Evolutionary conservation across 2,329 filamentous ascomycete species (phyloP), one percentile per base, ranked within the genome.

Genomic region (Trichoderma simmonsii): DNA sequence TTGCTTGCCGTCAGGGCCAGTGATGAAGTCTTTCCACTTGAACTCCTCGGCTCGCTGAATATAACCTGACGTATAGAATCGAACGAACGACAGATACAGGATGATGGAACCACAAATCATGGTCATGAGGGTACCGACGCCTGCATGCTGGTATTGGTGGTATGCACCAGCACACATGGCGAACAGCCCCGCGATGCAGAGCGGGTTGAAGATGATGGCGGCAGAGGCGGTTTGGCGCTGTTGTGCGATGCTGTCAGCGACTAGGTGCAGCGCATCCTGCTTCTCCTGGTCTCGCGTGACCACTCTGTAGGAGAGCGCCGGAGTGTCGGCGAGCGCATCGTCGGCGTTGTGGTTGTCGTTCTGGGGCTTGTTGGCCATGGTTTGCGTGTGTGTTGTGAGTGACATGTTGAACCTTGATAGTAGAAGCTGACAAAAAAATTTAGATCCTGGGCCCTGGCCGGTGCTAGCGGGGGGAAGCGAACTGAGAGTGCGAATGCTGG

Each of bases 221-320:
- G 84, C 83, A 15, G 90, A 88, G 8, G 92, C 90, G 5, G 87
- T 81, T 79, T 94, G 91, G 68, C 92, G 90, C 82, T 96, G 93
- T 79, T 97, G 92, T 30, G 93, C 92, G 71, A 97, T 89, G 75
- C 91, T 93, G 82, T 96, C 93, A 68, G 93, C 90, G 61, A 97
- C 86, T 21, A 97, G 86, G 73, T 88, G 88, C 70, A 97, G 85
- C 14, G 91, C 91, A 71, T 89, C 86, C 74, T 89, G 83, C 78
- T 90, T 89, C 77, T 94, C 91, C 59, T 83, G 78, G 61, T 88
- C 82, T 54, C 77, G 76, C 51, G 83, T 84, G 57, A 90, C 81
- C 60, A 86, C 78, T 74, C 87, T 86, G 66, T 92, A 89, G 48
- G 86, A 86, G 71, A 94, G 86, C 12, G 89, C 86, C 7, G 90